Base-by-base conservation (phyloP, 2,329 filamentous ascomycete genomes). In the Thelonectria discophora region DNA sequence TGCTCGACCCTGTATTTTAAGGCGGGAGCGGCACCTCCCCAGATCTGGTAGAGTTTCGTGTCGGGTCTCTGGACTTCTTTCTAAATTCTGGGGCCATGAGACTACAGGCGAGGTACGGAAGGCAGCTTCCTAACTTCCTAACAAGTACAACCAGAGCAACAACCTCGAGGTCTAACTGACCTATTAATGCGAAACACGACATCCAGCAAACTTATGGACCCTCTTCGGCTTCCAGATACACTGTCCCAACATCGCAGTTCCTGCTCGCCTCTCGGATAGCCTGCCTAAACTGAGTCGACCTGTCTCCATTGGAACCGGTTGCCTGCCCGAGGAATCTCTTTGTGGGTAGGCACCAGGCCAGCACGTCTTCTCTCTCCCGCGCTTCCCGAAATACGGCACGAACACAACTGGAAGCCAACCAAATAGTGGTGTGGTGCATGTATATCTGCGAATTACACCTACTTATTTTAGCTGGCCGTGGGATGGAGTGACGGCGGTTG, bases 401-500 rank as follows among this genome's bases (percentile, higher is more conserved):
- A 53, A 24, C 21, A 24, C 21, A 24, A 24, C 21, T 24, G 21
- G 21, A 24, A 24, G 21, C n/a, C 24, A 13, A 37, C 34, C 57
- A 54, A 53, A 39, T 27, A 15, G 49, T 52, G 42, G 57, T 59
- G 55, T 49, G 39, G 30, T 57, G 45, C 53, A 54, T 49, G 50
- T 54, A 42, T 37, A 15, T 48, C 52, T 49, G 42, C 50, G 42
- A 37, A 37, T 37, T 37, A 15, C 34, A 37, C 34, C 51, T 45
- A 27, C 27, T 39, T 52, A 30, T 34, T 39, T 50, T 54, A 55
- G 42, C 45, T 30, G 27, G 27, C 27, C 27, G 27, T 68, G 61
- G 54, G 62, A 64, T 69, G 55, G 66, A 68, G 60, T 60, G 66
- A 71, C 66, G 68, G 63, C 67, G 60, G 57, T 57, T 27, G 61